Evolutionary conservation across 768 basidiomycete genomes (phyloP).

Genomic region (Kwoniella europaea): DNA sequence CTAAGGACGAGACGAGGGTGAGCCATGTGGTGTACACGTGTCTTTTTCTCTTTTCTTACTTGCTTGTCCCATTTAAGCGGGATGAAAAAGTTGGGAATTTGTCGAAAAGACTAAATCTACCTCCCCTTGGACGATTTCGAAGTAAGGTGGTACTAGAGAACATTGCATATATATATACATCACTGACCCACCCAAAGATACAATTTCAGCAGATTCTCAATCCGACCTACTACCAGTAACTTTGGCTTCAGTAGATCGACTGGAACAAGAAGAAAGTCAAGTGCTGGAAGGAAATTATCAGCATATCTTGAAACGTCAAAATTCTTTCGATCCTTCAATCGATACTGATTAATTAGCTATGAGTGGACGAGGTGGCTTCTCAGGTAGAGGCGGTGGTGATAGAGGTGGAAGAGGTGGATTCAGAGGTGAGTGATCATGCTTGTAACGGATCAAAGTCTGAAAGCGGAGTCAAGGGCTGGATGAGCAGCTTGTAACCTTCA

Average conservation of each 20-base stretch:
- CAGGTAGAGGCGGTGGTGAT: slow-evolving; percentile 46
- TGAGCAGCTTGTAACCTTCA: too few relatives aligned
- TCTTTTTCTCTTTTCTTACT: background rate
- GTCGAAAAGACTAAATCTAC: background rate
- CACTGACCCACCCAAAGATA: too few relatives aligned
- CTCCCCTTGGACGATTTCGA: too few relatives aligned
- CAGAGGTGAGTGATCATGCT: slow-evolving; percentile 25
- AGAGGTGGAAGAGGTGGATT: slow-evolving; percentile 30
- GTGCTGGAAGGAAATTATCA: background rate
- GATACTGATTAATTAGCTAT: slow-evolving; percentile 15
- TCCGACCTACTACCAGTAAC: too few relatives aligned
- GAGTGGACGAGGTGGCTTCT: slow-evolving; percentile 52
- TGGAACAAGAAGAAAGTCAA: too few relatives aligned
- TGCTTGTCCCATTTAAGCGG: background rate
- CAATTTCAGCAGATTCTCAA: too few relatives aligned
- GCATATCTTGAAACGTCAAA: background rate
- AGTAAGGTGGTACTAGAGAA: too few relatives aligned
- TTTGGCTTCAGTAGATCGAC: too few relatives aligned
- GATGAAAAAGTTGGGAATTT: background rate
- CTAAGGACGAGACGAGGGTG: background rate
- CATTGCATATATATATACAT: too few relatives aligned
- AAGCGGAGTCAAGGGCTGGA: too few relatives aligned
- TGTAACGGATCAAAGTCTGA: too few relatives aligned
- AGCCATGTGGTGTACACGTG: background rate
- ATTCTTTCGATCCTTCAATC: background rate